Base-by-base conservation (phyloP, 257 asterid species). In the Solanum ossicruentum region DNA sequence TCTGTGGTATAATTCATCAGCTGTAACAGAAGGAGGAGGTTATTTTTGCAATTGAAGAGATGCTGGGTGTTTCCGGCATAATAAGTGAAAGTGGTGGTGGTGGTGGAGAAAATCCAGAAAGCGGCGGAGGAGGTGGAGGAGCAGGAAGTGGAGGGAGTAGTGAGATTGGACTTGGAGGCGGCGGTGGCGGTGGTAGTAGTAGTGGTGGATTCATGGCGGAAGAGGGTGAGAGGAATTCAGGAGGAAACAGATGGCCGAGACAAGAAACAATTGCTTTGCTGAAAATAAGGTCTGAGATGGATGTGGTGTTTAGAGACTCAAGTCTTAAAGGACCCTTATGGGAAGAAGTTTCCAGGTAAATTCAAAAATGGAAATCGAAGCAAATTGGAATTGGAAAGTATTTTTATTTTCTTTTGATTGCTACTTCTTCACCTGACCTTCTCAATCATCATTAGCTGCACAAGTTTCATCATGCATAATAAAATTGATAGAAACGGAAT, bases 271-370 rank as follows among this genome's bases (percentile, higher is more conserved):
- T 94, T 86, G 97, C 97, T 4, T 88, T 96, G 10, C 90, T 96
- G 60, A 94, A 93, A 90, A 94, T 96, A 77, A 90, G 99, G 20
- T 93, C 98, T 1, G 99, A 96, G 49, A 96, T 96, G 99, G 99
- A 93, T 82, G 93, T 66, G 63, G 90, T 87, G 70, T 96, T 96
- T 87, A 84, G 91, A 83, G 99, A 96, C 87, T 93, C 99, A 13
- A 94, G 92, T 83, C 95, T 93, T 81, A 96, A 96, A 92, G 98
- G 97, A 57, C 99, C 99, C 86, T 92, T 96, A 83, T 96, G 99
- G 99, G 99, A 96, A 70, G 95, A 95, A 85, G 97, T 95, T 87
- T 95, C 98, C 87, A 94, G 99, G 98, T 93, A 69, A 69, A 69
- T 28, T 17, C n/a, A 69, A 69, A 21, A 60, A 21, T 63, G 39